Base-by-base conservation (phyloP, 2,329 filamentous ascomycete species). In the Epichloe sp. region DNA sequence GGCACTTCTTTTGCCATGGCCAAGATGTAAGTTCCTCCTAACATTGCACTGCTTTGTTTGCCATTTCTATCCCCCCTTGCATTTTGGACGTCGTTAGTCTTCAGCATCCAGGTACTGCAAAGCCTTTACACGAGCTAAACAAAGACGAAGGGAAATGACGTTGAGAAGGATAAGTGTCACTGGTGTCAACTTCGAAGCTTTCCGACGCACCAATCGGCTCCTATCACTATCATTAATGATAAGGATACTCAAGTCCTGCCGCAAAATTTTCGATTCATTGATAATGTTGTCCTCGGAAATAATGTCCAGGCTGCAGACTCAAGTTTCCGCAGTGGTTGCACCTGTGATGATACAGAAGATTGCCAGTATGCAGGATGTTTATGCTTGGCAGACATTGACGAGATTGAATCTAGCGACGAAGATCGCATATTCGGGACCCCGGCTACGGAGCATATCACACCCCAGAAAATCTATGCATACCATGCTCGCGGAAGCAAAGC, bases 281-380 rank as follows among this genome's bases (percentile, higher is more conserved):
- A 82, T 6, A 65, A 74, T 1, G 82, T 80, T 10, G 69, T 83
- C 4, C 70, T 86, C 1, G 68, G 76, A 3, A 58, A 74, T 1
- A 83, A 79, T 19, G 82, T 91, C 0, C 64, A 76, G 43, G 71
- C 75, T 12, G 77, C 77, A 4, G 77, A 78, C 54, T 69, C 71
- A 46, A 83, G 75, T 31, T 85, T 87, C 50, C 77, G 81, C 55
- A 75, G 74, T 50, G 87, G 87, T 3, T 94, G 88, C 62, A 68
- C 76, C 45, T 94, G 88, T 60, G 64, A 60, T 1, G 68, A 77
- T 2, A 73, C 79, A 47, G 73, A 76, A 59, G 76, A 80, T 3
- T 90, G 87, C 61, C 81, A 85, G 61, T 86, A 82, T 58, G 72
- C 70, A 38, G 71, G 68, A 23, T 94, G 88, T 61, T 71, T 75